Evolutionary conservation across 805 yeast species (phyloP), one percentile per base, ranked within the genome.

Genomic region (Ogataea pini): DNA sequence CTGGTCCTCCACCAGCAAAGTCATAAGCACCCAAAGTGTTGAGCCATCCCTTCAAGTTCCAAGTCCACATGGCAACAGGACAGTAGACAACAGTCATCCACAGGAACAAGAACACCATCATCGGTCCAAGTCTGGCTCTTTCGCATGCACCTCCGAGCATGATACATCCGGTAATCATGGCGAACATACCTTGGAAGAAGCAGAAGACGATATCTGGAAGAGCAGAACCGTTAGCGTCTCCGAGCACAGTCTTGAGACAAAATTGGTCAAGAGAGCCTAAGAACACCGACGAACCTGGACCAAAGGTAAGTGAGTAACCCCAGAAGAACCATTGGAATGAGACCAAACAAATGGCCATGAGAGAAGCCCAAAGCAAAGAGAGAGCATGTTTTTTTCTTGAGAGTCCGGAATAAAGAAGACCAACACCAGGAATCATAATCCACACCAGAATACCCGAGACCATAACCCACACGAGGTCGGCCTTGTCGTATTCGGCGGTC

Each of bases 1-100:
- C 98, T 52, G 98, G 97, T 55, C 97, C 97, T 65, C 98, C 98
- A 65, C 99, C 99, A 18, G 99, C 99, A 65, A 88, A 94, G 73
- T 94, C 99, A 52, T 89, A 78, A 31, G 91, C 85, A 56, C 97
- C 98, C 46, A 92, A 76, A 40, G 71, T 70, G 47, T 76, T 79
- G 56, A 92, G 77, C 99, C 98, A 94, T 45, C 99, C 99, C 49
- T 79, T 79, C 20, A 85, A 79, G 69, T 92, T 92, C 99, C 99
- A 94, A 20, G 96, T 87, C 98, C 98, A 92, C 72, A 85, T 86
- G 14, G 98, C 99, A 68, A 86, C 78, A 47, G 97, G 97, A 69
- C 95, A 86, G 78, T 94, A 94, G 38, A 94, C 99, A 40, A 94
- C 80, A 8, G 98, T 90, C 75, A 88, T 81, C 97, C 97, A 94